These are phyloP conservation scores for Stagonosporopsis tanaceti DNA, from an alignment of 2,329 filamentous ascomycete species.

Conservation along the genomic window DNA sequence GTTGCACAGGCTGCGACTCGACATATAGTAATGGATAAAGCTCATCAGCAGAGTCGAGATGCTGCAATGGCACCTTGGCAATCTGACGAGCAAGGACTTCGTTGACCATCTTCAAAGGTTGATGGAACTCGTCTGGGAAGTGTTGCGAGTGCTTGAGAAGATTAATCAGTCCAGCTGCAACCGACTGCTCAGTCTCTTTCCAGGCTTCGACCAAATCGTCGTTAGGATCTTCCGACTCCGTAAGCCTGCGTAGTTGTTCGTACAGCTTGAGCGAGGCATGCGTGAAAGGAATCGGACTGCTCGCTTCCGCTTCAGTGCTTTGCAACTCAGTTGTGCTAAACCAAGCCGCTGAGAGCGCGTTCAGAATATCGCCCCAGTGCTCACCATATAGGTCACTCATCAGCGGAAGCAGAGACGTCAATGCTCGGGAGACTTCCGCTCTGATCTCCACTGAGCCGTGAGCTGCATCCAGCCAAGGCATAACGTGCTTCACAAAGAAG, in stretches of 20 bases:
- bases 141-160: constrained; percentile 66
- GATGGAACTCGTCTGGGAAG: constrained; percentile 62
- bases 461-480: constrained; percentile 70
- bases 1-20: constrained; percentile 77
- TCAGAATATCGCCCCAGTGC: constrained; percentile 73
- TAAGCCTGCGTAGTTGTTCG: constrained; percentile 66
- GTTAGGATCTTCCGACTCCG: constrained; percentile 70
- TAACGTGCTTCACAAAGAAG: constrained; percentile 81
- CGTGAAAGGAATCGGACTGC: constrained; percentile 62
- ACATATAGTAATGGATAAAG: constrained; percentile 81
- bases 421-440: constrained; percentile 63
- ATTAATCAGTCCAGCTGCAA: constrained; percentile 67
- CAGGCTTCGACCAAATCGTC: constrained; percentile 85
- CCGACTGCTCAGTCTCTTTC: constrained; percentile 63
- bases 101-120: constrained; percentile 79
- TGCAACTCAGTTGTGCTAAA: constrained; percentile 33
- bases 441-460: constrained; percentile 59
- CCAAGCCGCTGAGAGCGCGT: constrained; percentile 50
- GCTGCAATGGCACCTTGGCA: constrained; percentile 67
- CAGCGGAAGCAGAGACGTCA: constrained; percentile 70
- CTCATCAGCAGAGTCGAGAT: constrained; percentile 69
- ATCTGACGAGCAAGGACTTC: constrained; percentile 75
- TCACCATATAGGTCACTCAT: constrained; percentile 86
- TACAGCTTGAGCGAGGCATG: constrained; percentile 78
- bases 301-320: constrained; percentile 30